Evolutionary conservation across 495 filamentous ascomycete species (phyloP).

Genomic region (Penicillium lividum): DNA sequence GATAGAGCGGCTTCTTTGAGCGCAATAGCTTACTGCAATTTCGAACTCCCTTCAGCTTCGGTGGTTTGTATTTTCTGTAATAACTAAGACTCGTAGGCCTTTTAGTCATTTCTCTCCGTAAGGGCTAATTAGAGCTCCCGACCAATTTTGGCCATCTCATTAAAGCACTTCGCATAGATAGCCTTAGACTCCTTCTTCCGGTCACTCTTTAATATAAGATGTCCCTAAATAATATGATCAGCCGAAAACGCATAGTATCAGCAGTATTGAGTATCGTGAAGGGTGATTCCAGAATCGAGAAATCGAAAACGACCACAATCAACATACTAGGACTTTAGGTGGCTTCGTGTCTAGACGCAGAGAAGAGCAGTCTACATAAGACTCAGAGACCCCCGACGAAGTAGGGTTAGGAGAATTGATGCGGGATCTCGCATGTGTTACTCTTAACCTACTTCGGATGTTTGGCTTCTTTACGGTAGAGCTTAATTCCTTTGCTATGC

Average conservation of each 20-base stretch:
- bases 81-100: not conserved
- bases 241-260: not conserved
- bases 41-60: not conserved
- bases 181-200: not conserved
- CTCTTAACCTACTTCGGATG: not conserved
- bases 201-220: not conserved
- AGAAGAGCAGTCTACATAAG: not conserved
- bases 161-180: not conserved
- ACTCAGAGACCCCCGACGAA: not conserved
- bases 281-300: not conserved
- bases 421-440: not conserved
- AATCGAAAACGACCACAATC: not conserved
- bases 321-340: not conserved
- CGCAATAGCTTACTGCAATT: slow-evolving; percentile 1
- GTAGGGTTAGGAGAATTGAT: not conserved
- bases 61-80: not conserved
- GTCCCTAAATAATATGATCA: not conserved
- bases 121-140: not conserved
- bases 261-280: not conserved
- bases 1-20: slow-evolving; percentile 1
- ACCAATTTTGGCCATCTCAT: not conserved
- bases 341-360: not conserved
- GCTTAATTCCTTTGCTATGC: not conserved
- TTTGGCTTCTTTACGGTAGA: not conserved
- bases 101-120: not conserved